These are phyloP conservation scores for Westerdykella ornata DNA, from an alignment of 2,329 filamentous ascomycete species.

Conservation along the genomic window DNA sequence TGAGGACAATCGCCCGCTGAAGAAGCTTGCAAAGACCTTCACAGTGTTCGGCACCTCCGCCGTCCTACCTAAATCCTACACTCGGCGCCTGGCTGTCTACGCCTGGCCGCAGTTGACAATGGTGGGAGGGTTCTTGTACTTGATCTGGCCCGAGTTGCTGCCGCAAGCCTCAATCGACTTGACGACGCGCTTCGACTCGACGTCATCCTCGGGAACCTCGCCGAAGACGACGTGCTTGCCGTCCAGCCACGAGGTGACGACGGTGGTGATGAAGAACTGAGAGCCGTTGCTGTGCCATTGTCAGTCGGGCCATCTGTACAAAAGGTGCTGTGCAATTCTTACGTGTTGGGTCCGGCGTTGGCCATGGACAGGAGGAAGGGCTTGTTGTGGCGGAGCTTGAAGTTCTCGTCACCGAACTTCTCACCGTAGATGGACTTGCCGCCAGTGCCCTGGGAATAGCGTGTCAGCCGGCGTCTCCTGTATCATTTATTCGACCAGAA, in stretches of 20 bases:
- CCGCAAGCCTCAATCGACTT: slow-evolving; percentile 55
- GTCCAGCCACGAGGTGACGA: slow-evolving; percentile 63
- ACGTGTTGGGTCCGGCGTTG: slow-evolving; percentile 91
- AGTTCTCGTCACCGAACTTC: slow-evolving; percentile 94
- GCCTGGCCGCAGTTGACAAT: slow-evolving; percentile 47
- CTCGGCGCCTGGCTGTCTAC: slow-evolving; percentile 30
- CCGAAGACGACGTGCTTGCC: slow-evolving; percentile 82
- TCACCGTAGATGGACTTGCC: slow-evolving; percentile 93
- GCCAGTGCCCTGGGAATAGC: slow-evolving; percentile 63
- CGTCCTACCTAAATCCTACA: background rate
- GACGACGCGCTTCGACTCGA: slow-evolving; percentile 49
- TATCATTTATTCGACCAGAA: slow-evolving; percentile 10
- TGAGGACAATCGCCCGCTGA: slow-evolving; percentile 2
- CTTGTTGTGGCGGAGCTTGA: slow-evolving; percentile 63
- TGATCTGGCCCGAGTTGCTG: slow-evolving; percentile 48
- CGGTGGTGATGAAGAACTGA: slow-evolving; percentile 67
- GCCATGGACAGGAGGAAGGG: slow-evolving; percentile 88
- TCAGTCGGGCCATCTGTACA: slow-evolving; percentile 10
- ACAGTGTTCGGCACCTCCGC: background rate
- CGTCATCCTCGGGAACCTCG: slow-evolving; percentile 54
- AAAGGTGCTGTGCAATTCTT: slow-evolving; percentile 26
- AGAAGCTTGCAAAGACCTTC: slow-evolving; percentile 1
- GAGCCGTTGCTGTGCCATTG: slow-evolving; percentile 55
- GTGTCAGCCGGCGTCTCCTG: too few species aligned
- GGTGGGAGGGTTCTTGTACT: slow-evolving; percentile 47